These are phyloP conservation scores for Novakomyces olei DNA, from an alignment of 805 yeast genomes.

Conservation along the genomic window DNA sequence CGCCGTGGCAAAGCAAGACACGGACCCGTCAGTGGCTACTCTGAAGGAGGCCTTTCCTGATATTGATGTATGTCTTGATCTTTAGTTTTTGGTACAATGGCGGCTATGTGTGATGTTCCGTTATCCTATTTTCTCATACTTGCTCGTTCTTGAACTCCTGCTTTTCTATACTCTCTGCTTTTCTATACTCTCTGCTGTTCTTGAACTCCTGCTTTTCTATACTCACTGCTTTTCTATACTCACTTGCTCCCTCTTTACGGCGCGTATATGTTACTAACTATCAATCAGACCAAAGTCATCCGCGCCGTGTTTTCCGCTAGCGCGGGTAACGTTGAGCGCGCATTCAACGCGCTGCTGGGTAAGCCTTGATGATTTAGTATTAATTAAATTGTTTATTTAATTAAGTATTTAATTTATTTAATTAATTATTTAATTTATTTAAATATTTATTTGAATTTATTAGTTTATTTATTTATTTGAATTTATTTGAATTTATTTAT, in stretches of 20 bases:
- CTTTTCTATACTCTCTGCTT: not conserved
- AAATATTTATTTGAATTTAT: too few relatives aligned
- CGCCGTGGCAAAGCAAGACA: too few relatives aligned
- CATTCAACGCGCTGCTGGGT: conserved; percentile 69
- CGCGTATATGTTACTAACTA: too few relatives aligned
- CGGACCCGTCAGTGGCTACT: too few relatives aligned
- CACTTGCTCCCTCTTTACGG: too few relatives aligned
- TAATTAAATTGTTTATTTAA: conserved; percentile 10
- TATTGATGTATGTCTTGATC: too few relatives aligned
- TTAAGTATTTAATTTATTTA: conserved; percentile 12
- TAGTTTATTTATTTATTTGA: too few relatives aligned
- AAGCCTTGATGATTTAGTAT: conserved; percentile 31
- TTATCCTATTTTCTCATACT: not conserved
- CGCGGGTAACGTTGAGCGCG: conserved; percentile 55
- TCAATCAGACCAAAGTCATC: conserved; percentile 42
- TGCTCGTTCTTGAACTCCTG: not conserved
- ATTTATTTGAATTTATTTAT: too few relatives aligned
- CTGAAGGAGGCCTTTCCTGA: too few relatives aligned
- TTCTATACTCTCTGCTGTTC: not conserved
- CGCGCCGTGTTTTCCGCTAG: conserved; percentile 73
- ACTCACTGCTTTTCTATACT: conserved; percentile 54
- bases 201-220: not conserved
- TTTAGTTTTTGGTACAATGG: too few relatives aligned
- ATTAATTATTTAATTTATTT: too few relatives aligned
- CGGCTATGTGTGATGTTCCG: not conserved